Evolutionary conservation across 495 filamentous ascomycete genomes (phyloP), one percentile per base, ranked within the genome.

Genomic region (Aspergillus affinis): DNA sequence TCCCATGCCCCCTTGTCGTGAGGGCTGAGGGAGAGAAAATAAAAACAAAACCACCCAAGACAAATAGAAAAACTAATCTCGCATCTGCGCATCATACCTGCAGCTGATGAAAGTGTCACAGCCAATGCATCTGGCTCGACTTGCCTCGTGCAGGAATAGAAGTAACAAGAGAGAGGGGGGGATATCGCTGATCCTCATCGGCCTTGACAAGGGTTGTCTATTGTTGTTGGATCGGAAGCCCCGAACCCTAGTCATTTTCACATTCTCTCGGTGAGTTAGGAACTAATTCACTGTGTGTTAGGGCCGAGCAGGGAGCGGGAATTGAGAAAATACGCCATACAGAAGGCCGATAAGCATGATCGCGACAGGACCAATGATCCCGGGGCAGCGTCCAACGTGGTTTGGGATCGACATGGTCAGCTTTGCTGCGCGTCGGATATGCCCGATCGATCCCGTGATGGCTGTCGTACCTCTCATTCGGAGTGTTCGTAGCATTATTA

Each of bases 371-470:
- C 55, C 55, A 58, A 58, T 58, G 26, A 44, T 2, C n/a, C 18
- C 6, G 5, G 15, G 41, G 6, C 21, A 23, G 23, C 5, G 20
- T 15, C 21, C 26, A 41, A 41, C 55, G 55, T 58, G 55, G 55
- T 19, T 52, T 50, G 55, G 2, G 55, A 48, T 51, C 47, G 47
- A 58, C 55, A n/a, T 17, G 44, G 46, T 57, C 54, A 47, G 19
- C 52, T 32, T 41, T 12, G 1, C 3, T 2, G 29, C 26, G 21
- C 18, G 21, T 32, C 27, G 50, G 27, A 18, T 26, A 53, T 53
- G 50, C 19, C 50, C 26, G 20, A 15, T 21, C 21, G 49, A 58
- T 58, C 55, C 55, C 47, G 47, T 58, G 55, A 57, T 48, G 41
- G 27, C n/a, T 4, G 47, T 27, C 27, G 29, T 49, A 0, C 55